Conservation (phyloP, 208 protist genomes). For the Trypanosoma boissoni region DNA sequence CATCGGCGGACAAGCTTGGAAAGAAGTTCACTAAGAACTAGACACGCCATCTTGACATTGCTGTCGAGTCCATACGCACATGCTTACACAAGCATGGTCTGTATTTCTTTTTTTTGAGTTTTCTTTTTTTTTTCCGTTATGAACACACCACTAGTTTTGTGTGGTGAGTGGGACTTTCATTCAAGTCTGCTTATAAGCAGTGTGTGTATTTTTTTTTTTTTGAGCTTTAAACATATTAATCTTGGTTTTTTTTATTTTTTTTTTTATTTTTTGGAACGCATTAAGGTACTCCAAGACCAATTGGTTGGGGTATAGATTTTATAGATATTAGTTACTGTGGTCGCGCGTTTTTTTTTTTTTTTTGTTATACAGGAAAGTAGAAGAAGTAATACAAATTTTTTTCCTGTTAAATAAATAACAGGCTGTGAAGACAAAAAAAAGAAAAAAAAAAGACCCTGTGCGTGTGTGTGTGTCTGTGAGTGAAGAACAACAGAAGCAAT, state of each 20-base stretch:
- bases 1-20: constrained; percentile 80
- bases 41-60: background rate
- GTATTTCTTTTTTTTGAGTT: background rate
- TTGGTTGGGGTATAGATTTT: background rate
- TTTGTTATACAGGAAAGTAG: too few species aligned
- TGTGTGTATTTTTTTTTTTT: constrained; percentile 1
- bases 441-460: background rate
- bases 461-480: background rate
- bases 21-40: constrained; percentile 81
- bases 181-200: constrained; percentile 1
- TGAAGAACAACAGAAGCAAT: too few species aligned
- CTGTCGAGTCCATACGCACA: constrained; percentile 5
- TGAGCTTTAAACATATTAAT: constrained; percentile 1
- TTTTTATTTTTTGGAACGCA: background rate
- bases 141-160: background rate
- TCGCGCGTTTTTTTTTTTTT: background rate
- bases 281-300: background rate
- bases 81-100: constrained; percentile 4
- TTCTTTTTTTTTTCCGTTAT: constrained; percentile 18
- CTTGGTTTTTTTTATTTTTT: background rate
- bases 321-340: constrained; percentile 8
- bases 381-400: too few species aligned
- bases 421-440: constrained; percentile 1
- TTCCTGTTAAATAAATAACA: background rate
- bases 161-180: background rate